phyloP scores from a whole-genome alignment of 2,329 filamentous ascomycete genomes.

The Diplodia sapinea region DNA sequence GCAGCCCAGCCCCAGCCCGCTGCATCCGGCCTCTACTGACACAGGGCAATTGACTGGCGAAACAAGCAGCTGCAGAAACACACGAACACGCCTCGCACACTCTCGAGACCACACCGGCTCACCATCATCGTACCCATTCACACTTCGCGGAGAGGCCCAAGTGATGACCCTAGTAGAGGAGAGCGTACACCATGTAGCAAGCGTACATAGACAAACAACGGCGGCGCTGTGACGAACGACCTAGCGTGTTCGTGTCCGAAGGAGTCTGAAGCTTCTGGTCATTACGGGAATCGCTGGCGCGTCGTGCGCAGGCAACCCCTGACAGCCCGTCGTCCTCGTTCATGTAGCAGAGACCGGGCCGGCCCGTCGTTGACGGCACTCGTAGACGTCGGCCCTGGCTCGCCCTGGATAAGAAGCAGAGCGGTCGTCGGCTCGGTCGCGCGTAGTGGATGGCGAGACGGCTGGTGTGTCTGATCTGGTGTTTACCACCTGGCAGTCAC shows the following conservation, averaged over 20 bases:
- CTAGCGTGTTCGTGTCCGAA: background rate
- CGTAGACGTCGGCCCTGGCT: background rate
- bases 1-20: background rate
- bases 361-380: background rate
- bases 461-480: no score
- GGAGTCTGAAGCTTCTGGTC: background rate
- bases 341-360: background rate
- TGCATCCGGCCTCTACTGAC: background rate
- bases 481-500: no score
- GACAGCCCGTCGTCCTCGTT: background rate
- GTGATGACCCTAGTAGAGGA: background rate
- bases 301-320: background rate
- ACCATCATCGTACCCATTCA: background rate
- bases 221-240: background rate
- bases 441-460: background rate
- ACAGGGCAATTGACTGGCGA: background rate
- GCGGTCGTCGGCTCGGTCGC: background rate
- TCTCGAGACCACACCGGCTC: background rate
- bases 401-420: background rate
- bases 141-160: background rate
- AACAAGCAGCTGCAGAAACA: background rate
- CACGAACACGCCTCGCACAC: background rate
- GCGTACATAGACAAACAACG: background rate
- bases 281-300: background rate
- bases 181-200: background rate